Base-by-base conservation (phyloP, 805 yeast species). In the Saccharomycopsis lassenensis region DNA sequence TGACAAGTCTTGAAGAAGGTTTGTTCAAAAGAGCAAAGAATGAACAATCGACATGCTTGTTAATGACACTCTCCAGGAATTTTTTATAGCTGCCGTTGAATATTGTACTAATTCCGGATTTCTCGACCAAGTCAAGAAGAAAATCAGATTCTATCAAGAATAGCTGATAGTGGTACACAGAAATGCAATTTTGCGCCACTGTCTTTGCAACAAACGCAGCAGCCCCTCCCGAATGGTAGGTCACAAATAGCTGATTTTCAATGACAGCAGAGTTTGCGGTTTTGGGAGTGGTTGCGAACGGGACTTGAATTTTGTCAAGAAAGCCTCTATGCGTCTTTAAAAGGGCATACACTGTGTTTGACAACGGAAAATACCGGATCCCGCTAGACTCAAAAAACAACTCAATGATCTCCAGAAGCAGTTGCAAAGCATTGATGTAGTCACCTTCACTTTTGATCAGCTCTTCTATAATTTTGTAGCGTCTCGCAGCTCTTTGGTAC, bases 391-490 rank as follows among this genome's bases (percentile, higher is more conserved):
- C n/a, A n/a, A n/a, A n/a, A n/a, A n/a, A n/a, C n/a, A n/a, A n/a
- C n/a, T n/a, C n/a, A n/a, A n/a, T 73, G 24, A 56, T 59, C n/a
- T 57, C 60, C 5, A 58, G 53, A 14, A 73, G 51, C 42, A 67
- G 50, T 25, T 55, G 57, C 32, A 74, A 48, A 1, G 69, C 63
- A 29, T 56, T 55, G n/a, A 71, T 50, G 46, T 69, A 74, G 1
- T 53, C 54, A 18, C 56, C 59, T 46, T 74, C 81, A 8, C 71
- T 70, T 10, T 59, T 59, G 0, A 66, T 36, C 4, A 73, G 48
- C 47, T 74, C 81, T 37, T 67, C 63, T n/a, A 67, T 44, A 1
- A 57, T 40, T 31, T 52, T 56, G 16, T 44, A 48, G 27, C 60
- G 40, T 18, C 44, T 48, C 16, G 24, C 41, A 4, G 42, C 41